phyloP scores from a whole-genome alignment of 108 stramenopile genomes.

The Nitzschia putrida region DNA sequence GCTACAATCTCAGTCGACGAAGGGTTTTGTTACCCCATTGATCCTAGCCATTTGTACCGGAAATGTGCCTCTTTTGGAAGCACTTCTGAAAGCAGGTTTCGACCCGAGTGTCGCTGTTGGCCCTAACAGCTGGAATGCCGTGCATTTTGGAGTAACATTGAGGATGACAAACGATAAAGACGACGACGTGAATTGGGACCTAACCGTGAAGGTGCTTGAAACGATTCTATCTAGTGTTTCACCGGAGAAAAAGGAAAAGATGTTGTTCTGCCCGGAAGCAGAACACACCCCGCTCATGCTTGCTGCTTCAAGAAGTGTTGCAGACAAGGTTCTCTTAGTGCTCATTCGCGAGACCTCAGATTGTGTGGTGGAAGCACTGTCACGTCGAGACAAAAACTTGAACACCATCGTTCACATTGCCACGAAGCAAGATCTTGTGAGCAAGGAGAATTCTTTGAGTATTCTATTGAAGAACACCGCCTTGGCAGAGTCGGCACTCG shows the following conservation, averaged over 20 bases:
- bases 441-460: background rate
- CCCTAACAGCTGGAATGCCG: background rate
- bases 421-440: background rate
- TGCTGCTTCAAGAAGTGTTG: background rate
- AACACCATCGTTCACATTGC: conserved; percentile 14
- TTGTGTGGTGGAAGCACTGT: background rate
- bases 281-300: conserved; percentile 28
- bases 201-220: background rate
- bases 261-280: conserved; percentile 8
- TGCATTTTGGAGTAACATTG: background rate
- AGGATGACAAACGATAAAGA: background rate
- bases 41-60: background rate
- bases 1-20: background rate
- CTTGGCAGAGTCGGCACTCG: background rate
- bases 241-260: background rate
- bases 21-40: background rate
- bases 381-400: conserved; percentile 2
- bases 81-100: background rate
- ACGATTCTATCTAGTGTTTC: background rate
- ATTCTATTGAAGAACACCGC: background rate
- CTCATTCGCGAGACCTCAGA: background rate
- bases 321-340: background rate
- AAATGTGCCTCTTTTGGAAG: background rate
- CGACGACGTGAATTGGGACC: background rate
- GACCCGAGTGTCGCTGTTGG: background rate